phyloP scores from a whole-genome alignment of 768 basidiomycete genomes.

The Tulasnella sp. region DNA sequence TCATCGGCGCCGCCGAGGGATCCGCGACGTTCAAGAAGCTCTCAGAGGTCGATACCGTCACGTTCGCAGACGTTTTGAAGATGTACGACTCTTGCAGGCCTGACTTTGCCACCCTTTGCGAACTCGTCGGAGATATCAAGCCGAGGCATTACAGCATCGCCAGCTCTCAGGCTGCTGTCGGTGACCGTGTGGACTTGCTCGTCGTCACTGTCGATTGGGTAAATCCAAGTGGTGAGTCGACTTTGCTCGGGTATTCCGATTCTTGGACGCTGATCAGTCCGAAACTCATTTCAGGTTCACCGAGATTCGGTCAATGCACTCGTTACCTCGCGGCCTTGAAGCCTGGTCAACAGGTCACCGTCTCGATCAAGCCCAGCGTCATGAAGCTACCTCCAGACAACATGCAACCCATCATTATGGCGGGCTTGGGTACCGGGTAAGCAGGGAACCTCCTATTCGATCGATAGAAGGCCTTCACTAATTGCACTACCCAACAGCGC shows the following conservation, averaged over 20 bases:
- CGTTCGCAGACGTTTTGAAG: constrained; percentile 76
- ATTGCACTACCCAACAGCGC: constrained; percentile 30
- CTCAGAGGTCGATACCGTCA: constrained; percentile 87
- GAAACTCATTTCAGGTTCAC: constrained; percentile 39
- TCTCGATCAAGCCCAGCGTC: constrained; percentile 96
- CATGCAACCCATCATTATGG: constrained; percentile 92
- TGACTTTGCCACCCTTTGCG: constrained; percentile 73
- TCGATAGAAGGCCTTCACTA: neutral
- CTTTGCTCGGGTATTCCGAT: neutral
- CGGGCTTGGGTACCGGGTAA: constrained; percentile 86
- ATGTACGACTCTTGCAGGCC: constrained; percentile 71
- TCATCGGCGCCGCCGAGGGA: constrained; percentile 91
- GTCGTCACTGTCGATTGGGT: constrained; percentile 96
- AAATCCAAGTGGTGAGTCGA: constrained; percentile 59
- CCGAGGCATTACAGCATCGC: constrained; percentile 98
- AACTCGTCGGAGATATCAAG: constrained; percentile 88
- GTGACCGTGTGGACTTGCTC: constrained; percentile 85
- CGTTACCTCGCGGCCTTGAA: constrained; percentile 79
- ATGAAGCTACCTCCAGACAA: constrained; percentile 92
- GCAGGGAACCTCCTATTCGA: neutral
- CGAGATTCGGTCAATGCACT: constrained; percentile 89
- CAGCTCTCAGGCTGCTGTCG: constrained; percentile 88
- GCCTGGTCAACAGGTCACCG: constrained; percentile 86
- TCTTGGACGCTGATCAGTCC: constrained; percentile 3
- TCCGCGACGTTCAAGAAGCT: constrained; percentile 88